Percentiles rank a stretch among this genome's conserved stretches.
phyloP scores from a whole-genome alignment of 805 yeast genomes.

The Candida quercuum region DNA sequence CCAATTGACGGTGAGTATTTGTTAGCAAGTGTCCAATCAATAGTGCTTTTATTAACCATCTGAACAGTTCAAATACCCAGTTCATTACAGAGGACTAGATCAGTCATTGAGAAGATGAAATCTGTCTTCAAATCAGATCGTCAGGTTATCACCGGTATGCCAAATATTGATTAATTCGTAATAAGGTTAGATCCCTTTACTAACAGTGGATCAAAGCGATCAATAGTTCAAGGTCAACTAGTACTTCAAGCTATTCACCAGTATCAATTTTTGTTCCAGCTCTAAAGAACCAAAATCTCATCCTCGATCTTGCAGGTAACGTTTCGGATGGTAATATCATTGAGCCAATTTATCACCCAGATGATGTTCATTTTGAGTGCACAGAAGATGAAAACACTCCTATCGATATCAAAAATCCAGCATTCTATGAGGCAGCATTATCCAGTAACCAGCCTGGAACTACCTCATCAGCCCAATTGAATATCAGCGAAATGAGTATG shows the following conservation, averaged over 20 bases:
- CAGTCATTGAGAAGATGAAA: conserved; percentile 9
- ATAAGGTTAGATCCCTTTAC: not conserved
- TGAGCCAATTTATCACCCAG: conserved; percentile 10
- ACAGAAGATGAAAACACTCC: conserved; percentile 9
- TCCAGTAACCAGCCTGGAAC: not conserved
- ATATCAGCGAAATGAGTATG: not conserved
- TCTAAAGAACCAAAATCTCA: conserved; percentile 7
- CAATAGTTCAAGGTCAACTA: conserved; percentile 3
- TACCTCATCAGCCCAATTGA: not conserved
- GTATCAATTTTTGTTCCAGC: conserved; percentile 15
- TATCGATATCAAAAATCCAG: conserved; percentile 9
- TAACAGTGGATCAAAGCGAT: not conserved
- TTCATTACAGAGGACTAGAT: conserved; percentile 4
- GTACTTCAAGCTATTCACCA: conserved; percentile 11
- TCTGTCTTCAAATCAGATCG: conserved; percentile 6
- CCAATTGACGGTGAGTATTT: conserved; percentile 2
- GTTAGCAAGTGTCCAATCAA: not conserved
- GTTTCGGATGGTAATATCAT: conserved; percentile 11
- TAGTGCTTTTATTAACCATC: not conserved
- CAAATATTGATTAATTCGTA: not conserved
- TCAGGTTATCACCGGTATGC: not conserved
- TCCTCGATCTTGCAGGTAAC: conserved; percentile 7
- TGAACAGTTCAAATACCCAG: not conserved
- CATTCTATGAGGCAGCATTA: not conserved
- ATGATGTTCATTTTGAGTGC: not conserved